phyloP scores from a whole-genome alignment of 768 basidiomycete species.

The Xerocomellus amylosporus region DNA sequence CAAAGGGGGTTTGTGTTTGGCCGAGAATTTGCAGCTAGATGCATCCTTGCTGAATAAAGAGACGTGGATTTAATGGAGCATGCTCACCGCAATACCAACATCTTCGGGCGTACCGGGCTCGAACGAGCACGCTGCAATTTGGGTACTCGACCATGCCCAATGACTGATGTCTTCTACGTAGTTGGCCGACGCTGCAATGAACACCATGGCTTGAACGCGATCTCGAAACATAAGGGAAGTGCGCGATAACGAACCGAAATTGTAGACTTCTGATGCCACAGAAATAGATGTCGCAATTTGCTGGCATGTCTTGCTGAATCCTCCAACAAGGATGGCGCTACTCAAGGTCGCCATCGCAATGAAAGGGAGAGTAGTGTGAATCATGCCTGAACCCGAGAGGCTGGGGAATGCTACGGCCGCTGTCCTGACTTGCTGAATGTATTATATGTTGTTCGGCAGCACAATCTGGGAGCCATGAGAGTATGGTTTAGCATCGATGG shows the following conservation, averaged over 20 bases:
- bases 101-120: conserved; percentile 56
- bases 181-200: conserved; percentile 10
- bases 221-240: not conserved
- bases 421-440: too few species aligned
- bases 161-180: conserved; percentile 47
- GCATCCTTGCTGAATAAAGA: not conserved
- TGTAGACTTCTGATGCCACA: not conserved
- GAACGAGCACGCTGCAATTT: conserved; percentile 50
- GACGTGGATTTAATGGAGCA: too few species aligned
- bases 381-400: not conserved
- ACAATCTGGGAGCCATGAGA: too few species aligned
- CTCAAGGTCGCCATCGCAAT: too few species aligned
- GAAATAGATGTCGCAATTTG: conserved; percentile 1
- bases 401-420: too few species aligned
- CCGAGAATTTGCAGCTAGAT: conserved; percentile 32
- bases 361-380: not conserved
- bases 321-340: too few species aligned
- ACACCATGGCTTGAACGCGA: not conserved
- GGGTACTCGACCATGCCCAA: conserved; percentile 50
- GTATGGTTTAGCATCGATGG: not conserved
- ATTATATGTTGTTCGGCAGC: not conserved
- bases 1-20: conserved; percentile 37
- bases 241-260: not conserved
- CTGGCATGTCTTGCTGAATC: conserved; percentile 8
- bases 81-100: conserved; percentile 44